Conservation (phyloP, 176 grass and related monocot genomes). For the bread wheat (Triticum aestivum) region DNA sequence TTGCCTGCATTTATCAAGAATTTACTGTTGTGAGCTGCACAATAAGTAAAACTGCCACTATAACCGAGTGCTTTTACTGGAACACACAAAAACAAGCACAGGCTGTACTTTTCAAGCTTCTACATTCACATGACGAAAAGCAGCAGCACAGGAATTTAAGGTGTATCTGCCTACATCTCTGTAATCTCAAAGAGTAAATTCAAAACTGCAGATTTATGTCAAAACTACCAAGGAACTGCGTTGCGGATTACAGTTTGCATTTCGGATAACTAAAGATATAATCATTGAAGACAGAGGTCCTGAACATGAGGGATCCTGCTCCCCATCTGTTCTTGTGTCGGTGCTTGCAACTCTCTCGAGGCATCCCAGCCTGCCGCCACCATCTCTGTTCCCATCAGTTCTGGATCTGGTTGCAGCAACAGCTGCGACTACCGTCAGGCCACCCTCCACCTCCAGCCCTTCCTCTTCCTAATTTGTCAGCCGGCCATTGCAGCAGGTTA, state of each 20-base stretch:
- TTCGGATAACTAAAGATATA: neutral
- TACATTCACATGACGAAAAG: neutral
- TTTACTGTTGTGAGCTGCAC: neutral
- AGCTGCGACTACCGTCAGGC: neutral
- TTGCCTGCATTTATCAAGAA: constrained; percentile 45
- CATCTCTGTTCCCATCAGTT: neutral
- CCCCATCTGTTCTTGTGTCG: neutral
- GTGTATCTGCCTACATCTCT: neutral
- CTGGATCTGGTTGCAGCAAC: neutral
- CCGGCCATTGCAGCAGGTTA: neutral
- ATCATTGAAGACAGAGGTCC: neutral
- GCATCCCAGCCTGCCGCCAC: neutral
- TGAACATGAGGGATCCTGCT: neutral
- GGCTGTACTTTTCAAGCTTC: constrained; percentile 3
- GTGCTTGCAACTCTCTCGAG: neutral
- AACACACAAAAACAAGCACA: neutral
- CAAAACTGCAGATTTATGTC: neutral
- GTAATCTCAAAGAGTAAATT: neutral
- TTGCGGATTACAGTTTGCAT: neutral
- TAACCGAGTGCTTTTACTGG: constrained; percentile 6
- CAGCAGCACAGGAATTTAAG: constrained; percentile 24
- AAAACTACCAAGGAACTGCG: neutral
- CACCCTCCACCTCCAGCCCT: neutral
- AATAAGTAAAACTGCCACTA: constrained; percentile 1
- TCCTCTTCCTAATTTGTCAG: neutral